Conservation (phyloP, 148 eudicot species). For the Pouteria glomerata region DNA sequence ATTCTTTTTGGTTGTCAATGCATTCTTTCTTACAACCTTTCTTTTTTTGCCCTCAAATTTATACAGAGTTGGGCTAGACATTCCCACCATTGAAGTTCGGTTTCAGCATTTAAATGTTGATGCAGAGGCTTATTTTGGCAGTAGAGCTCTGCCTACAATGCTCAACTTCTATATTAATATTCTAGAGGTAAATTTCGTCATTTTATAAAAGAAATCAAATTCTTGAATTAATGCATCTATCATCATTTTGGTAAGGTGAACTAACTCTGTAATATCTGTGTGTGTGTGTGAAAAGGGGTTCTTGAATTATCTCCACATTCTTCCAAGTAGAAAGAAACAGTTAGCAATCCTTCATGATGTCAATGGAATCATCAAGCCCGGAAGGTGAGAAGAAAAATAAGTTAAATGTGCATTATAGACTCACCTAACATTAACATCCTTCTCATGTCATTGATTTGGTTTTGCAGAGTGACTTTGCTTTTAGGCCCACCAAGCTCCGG, state of each 20-base stretch:
- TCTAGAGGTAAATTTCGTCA: conserved; percentile 40
- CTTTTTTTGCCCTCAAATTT: too few relatives aligned
- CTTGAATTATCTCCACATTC: conserved; percentile 26
- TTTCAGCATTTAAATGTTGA: conserved; percentile 64
- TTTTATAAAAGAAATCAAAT: neutral
- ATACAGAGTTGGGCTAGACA: conserved; percentile 61
- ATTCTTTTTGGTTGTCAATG: too few relatives aligned
- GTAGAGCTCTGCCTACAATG: conserved; percentile 72
- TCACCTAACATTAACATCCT: neutral
- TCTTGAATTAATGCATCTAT: neutral
- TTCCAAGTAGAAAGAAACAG: conserved; percentile 27
- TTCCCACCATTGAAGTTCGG: conserved; percentile 79
- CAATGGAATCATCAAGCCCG: conserved; percentile 39
- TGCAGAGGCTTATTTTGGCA: conserved; percentile 55
- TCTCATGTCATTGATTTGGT: neutral
- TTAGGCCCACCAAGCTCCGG: conserved; percentile 17
- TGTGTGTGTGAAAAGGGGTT: conserved; percentile 15
- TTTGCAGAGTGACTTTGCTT: conserved; percentile 28
- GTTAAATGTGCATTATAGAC: neutral
- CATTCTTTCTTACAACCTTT: too few relatives aligned
- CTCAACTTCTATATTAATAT: conserved; percentile 57
- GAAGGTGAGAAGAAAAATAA: conserved; percentile 18
- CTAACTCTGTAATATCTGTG: neutral
- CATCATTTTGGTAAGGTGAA: neutral
- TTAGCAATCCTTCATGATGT: conserved; percentile 34